A percentile compares a stretch with the other conserved stretches of the same genome.
phyloP scores from a whole-genome alignment of 495 filamentous ascomycete genomes.

The Hyaloscypha variabilis region DNA sequence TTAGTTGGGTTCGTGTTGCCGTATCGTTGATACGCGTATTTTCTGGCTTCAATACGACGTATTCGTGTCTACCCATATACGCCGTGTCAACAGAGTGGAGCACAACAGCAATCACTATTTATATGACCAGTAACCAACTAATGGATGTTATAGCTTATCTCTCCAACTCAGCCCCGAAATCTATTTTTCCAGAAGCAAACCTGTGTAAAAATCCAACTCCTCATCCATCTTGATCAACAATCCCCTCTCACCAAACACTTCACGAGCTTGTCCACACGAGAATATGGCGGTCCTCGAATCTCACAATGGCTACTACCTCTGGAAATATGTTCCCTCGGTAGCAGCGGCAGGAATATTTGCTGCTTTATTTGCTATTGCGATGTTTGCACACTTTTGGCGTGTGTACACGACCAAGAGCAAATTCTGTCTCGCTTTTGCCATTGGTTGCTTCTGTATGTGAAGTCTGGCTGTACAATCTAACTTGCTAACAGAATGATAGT shows the following conservation, averaged over 20 bases:
- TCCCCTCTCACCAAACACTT: not conserved
- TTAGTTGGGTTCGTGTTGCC: too few species aligned
- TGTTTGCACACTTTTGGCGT: conserved; percentile 48
- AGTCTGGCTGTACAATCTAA: conserved; percentile 18
- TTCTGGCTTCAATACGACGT: too few species aligned
- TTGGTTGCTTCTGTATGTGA: conserved; percentile 58
- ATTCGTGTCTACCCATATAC: too few species aligned
- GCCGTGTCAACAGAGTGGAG: too few species aligned
- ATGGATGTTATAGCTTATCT: too few species aligned
- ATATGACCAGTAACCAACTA: too few species aligned
- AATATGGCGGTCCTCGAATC: conserved; percentile 32
- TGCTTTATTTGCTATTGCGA: conserved; percentile 48
- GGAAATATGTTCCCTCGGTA: conserved; percentile 54
- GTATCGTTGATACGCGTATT: too few species aligned
- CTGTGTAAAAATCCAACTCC: not conserved
- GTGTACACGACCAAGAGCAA: conserved; percentile 45
- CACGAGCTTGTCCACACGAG: too few species aligned
- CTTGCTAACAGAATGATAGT: conserved; percentile 23
- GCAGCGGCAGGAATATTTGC: conserved; percentile 53
- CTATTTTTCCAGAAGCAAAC: not conserved
- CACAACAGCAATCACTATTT: too few species aligned
- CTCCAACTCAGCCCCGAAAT: too few species aligned
- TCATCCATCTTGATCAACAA: too few species aligned
- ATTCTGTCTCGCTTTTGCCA: conserved; percentile 59
- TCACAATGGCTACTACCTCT: conserved; percentile 41